These are phyloP conservation scores for Corymbia calophylla DNA, from an alignment of 441 rosid genomes.

Conservation along the genomic window DNA sequence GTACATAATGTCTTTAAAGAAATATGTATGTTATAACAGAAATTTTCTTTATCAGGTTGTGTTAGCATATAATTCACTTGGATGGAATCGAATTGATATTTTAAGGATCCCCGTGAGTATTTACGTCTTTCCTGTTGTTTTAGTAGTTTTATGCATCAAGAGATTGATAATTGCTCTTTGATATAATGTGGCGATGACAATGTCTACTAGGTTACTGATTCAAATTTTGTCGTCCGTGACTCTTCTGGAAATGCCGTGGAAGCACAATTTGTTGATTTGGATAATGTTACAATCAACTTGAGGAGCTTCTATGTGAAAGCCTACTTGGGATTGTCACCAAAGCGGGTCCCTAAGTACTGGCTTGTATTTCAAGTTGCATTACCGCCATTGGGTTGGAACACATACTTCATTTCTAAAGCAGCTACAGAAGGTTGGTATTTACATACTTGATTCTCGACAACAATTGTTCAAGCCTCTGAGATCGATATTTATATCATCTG, in stretches of 20 bases:
- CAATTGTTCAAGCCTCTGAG: neutral
- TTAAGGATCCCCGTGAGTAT: constrained; percentile 62
- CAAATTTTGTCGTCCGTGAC: constrained; percentile 47
- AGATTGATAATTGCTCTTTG: neutral
- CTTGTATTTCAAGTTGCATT: constrained; percentile 63
- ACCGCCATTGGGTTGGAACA: constrained; percentile 85
- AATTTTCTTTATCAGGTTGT: constrained; percentile 41
- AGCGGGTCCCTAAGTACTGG: constrained; percentile 53
- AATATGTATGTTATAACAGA: neutral
- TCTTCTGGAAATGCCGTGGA: constrained; percentile 46
- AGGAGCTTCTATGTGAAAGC: constrained; percentile 59
- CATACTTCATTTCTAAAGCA: constrained; percentile 61
- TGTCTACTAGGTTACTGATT: constrained; percentile 51
- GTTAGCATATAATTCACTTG: constrained; percentile 71
- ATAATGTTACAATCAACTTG: constrained; percentile 49
- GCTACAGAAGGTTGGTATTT: constrained; percentile 31
- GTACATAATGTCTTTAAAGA: neutral
- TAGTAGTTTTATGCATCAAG: neutral
- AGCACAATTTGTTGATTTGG: constrained; percentile 45
- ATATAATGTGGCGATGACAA: neutral
- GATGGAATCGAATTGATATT: constrained; percentile 71
- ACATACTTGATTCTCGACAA: neutral
- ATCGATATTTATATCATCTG: neutral
- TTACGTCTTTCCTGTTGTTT: neutral
- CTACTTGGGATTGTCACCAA: constrained; percentile 46